Base-by-base conservation (phyloP, 371 early-diverging fungal genomes). In the Rhizopus arrhizus region DNA sequence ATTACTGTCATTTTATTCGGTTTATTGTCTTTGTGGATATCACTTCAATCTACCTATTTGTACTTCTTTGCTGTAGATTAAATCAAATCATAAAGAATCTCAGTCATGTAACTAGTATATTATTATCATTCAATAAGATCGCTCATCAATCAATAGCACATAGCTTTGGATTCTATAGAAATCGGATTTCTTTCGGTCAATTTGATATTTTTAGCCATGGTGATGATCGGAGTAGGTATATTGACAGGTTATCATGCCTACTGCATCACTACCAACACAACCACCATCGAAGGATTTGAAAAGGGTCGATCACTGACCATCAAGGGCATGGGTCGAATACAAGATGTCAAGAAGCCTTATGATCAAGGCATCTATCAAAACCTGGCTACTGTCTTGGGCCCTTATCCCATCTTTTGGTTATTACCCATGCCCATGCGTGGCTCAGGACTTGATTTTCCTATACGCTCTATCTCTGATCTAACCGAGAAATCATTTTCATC, bases 261-360 rank as follows among this genome's bases (percentile, higher is more conserved):
- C 64, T 90, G 95, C 66, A 70, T 93, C 35, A 68, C 79, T 4
- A 82, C 77, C 61, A 98, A 98, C 76, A 93, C 95, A 13, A 99
- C 99, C 1, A 97, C 97, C 13, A 96, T 99, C 61, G 99, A 99
- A 73, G 82, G 77, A 13, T 86, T 83, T 83, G 87, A 87, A 64
- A 95, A 90, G 70, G 89, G 86, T 61, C 91, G 91, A 70, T 93
- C 93, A 43, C 87, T 85, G 11, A 89, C 82, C 48, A 84, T 93
- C 66, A 85, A 89, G 59, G 80, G 83, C 53, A 72, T 73, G 62
- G 87, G 81, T 34, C 80, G 84, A 68, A 78, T 88, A 60, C 79
- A 72, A 56, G 77, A 76, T 77, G 81, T 80, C 83, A 75, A 72
- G 50, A 94, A 89, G 72, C 99, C 99, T 2, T 99, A 97, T 77